Evolutionary conservation across 441 rosid genomes (phyloP), one percentile per base, ranked within the genome.

Genomic region (Syzygium malaccense): DNA sequence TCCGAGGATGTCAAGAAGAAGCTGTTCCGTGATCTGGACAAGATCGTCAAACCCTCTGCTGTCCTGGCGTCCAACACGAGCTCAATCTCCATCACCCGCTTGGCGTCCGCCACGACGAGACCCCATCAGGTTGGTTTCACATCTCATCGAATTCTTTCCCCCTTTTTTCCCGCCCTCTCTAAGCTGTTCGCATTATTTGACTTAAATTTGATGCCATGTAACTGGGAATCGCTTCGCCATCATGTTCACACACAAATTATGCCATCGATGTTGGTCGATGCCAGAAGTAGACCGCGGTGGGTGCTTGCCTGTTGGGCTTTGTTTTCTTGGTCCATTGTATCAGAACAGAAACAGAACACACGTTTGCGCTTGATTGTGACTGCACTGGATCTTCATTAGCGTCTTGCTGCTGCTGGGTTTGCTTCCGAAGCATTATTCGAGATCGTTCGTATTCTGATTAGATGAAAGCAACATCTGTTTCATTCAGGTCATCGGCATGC

Each of bases 51-150:
- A 91, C 87, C 91, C 66, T 93, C 96, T 88, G 93, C 97, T 23
- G 93, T 96, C 83, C 92, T 97, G 92, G 99, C 98, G 14, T 96
- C 99, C 23, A 96, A 96, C 86, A 97, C 99, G 64, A 97, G 99
- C 88, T 95, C 99, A 85, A 95, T 97, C 90, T 96, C 98, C 89
- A 95, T 97, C 58, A 95, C 98, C 88, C 97, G 98, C 87, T 91
- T 97, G 57, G 99, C 98, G 41, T 93, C 98, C 49, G 92, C 94
- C 3, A 96, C 98, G 49, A 88, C 90, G 89, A 93, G 98, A 89
- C 96, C 97, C 2, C 51, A 51, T 90, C 96, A 96, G 98, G 99
- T 96, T 88, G 83, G 37, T 26, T 88, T n/a, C 45, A 53, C 56
- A 18, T 55, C 49, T 23, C 10, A 19, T 55, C 9, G 41, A 17